Base-by-base conservation (phyloP, 495 filamentous ascomycete genomes). In the Aspergillus nanangensis region DNA sequence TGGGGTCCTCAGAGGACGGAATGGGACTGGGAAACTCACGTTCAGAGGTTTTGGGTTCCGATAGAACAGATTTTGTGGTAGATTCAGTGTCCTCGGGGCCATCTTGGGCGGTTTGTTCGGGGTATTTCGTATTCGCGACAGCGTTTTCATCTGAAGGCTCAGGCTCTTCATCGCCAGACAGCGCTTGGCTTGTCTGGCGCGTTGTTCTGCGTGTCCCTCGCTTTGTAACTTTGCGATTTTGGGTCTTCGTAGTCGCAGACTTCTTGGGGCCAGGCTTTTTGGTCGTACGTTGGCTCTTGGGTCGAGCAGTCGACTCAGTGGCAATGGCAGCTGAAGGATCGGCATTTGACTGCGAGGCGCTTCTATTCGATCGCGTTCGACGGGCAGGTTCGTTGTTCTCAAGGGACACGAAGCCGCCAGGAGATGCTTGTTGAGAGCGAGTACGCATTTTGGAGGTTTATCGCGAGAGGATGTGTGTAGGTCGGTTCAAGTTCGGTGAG, bases 401-500 rank as follows among this genome's bases (percentile, higher is more conserved):
- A 24, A 60, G 57, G 18, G 57, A 53, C 1, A 56, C 10, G 19
- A 56, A 47, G 50, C 51, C 48, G 35, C 57, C 53, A 51, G 57
- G 57, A 33, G 57, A 60, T 13, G 29, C 27, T 35, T 50, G 50
- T 39, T 60, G 57, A 13, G 57, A 60, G 41, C 57, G 57, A 35
- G 57, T 60, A 22, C 53, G 57, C 57, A 60, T 60, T 27, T 50
- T 56, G 44, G 48, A 22, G 7, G 20, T 22, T n/a, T 34, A 13
- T 20, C 29, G 31, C 17, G 18, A 38, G 47, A 40, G 27, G 47
- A 1, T 27, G 1, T 38, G 27, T 4, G 17, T 29, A 18, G 23
- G 7, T 13, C 5, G 5, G 29, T 44, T n/a, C 13, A 17, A 22
- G 13, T 15, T 24, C 11, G 15, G 35, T 27, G 33, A 44, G 27